Percentiles rank a stretch among this genome's conserved stretches.
Conservation (phyloP, 495 filamentous ascomycete species). For the Neurospora tetraspora region DNA sequence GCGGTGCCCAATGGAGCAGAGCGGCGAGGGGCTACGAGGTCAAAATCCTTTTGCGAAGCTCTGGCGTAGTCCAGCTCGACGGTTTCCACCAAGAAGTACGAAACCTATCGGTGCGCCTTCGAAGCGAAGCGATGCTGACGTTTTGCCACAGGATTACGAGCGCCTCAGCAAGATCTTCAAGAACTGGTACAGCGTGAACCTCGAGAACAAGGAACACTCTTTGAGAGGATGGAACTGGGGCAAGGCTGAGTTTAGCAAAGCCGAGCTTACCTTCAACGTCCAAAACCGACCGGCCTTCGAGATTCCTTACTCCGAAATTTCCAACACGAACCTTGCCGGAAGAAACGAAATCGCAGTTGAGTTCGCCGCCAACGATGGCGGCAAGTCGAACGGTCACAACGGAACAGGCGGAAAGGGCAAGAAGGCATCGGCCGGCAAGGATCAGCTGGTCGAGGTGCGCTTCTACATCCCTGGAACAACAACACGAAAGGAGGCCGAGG, state of each 20-base stretch:
- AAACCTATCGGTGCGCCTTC: background rate
- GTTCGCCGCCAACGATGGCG: slow-evolving; percentile 59
- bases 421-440: slow-evolving; percentile 77
- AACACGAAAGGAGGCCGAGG: slow-evolving; percentile 74
- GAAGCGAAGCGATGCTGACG: slow-evolving; percentile 1
- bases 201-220: slow-evolving; percentile 88
- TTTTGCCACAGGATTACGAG: slow-evolving; percentile 63
- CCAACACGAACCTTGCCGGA: slow-evolving; percentile 94
- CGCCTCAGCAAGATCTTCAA: slow-evolving; percentile 86
- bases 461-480: slow-evolving; percentile 96
- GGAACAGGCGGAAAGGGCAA: slow-evolving; percentile 76
- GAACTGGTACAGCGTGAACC: slow-evolving; percentile 86
- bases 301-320: slow-evolving; percentile 93
- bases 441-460: slow-evolving; percentile 95
- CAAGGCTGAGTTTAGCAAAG: slow-evolving; percentile 92
- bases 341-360: slow-evolving; percentile 98
- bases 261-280: slow-evolving; percentile 91
- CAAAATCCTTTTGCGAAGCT: slow-evolving; percentile 73
- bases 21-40: slow-evolving; percentile 87
- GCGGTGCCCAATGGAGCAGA: slow-evolving; percentile 86
- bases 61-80: slow-evolving; percentile 85
- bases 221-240: slow-evolving; percentile 99
- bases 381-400: slow-evolving; percentile 62
- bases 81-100: slow-evolving; percentile 85
- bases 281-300: slow-evolving; percentile 96